Conservation (phyloP, 2,329 filamentous ascomycete species). For the Sporothrix euskadiensis region DNA sequence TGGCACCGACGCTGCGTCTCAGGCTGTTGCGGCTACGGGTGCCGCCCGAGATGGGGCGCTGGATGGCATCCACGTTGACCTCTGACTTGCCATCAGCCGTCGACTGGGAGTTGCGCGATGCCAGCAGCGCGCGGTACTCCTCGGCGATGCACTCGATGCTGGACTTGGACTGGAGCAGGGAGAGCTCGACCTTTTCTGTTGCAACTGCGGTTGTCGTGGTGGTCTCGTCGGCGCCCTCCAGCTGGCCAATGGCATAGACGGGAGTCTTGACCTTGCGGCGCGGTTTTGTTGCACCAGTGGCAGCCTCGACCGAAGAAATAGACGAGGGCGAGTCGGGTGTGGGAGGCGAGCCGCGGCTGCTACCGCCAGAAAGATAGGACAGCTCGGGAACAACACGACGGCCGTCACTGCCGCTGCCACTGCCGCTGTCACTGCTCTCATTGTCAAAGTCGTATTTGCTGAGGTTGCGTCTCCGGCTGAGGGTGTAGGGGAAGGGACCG, state of each 20-base stretch:
- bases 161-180: constrained; percentile 35
- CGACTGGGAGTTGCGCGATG: constrained; percentile 43
- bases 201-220: neutral
- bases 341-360: constrained; percentile 27
- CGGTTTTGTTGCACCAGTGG: constrained; percentile 37
- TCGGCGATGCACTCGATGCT: constrained; percentile 54
- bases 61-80: constrained; percentile 28
- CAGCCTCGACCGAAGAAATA: constrained; percentile 9
- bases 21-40: neutral
- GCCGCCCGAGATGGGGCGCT: neutral
- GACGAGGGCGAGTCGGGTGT: constrained; percentile 33
- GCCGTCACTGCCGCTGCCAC: constrained; percentile 18
- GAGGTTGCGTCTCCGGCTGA: neutral
- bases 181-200: constrained; percentile 24
- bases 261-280: constrained; percentile 55
- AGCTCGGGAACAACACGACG: constrained; percentile 40
- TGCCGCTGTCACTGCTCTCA: constrained; percentile 1
- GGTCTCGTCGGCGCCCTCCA: constrained; percentile 41
- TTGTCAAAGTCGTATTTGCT: constrained; percentile 16
- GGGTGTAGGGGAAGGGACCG: neutral
- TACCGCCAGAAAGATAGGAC: constrained; percentile 40
- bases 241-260: constrained; percentile 52
- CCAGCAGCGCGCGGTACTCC: constrained; percentile 52
- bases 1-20: constrained; percentile 21
- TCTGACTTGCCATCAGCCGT: constrained; percentile 39